Conservation (phyloP, 2,329 filamentous ascomycete genomes). For the Trichoderma sp. region DNA sequence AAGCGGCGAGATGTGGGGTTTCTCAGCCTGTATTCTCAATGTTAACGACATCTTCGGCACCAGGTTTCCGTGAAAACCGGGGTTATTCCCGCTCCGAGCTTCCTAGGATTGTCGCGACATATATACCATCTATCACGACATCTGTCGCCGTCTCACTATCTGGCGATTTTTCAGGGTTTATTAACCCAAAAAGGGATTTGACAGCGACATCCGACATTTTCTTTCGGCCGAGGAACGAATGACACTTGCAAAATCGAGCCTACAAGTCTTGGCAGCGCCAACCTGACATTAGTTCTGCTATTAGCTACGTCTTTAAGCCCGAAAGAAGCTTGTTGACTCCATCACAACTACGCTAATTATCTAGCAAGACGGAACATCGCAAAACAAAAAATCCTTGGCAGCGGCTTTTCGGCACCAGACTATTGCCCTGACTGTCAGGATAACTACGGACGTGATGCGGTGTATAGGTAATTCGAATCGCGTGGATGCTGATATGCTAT, state of each 20-base stretch:
- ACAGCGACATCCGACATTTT: background rate
- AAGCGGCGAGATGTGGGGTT: constrained; percentile 3
- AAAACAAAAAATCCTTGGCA: background rate
- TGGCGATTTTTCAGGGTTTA: background rate
- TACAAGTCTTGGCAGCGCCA: background rate
- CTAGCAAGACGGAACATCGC: background rate
- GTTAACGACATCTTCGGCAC: background rate
- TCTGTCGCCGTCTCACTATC: background rate
- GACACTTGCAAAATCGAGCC: background rate
- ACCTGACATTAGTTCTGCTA: no score
- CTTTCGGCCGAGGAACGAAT: background rate
- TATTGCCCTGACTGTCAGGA: no score
- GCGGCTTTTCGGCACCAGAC: background rate
- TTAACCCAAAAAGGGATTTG: background rate
- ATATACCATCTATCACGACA: background rate
- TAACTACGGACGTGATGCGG: background rate
- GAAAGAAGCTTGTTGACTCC: background rate
- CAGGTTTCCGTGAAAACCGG: background rate
- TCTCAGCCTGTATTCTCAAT: no score
- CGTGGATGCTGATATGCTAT: background rate
- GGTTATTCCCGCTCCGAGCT: background rate
- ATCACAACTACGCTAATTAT: background rate
- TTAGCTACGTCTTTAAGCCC: background rate
- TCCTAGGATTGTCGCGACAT: background rate
- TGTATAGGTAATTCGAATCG: background rate